Evolutionary conservation across 495 filamentous ascomycete genomes (phyloP).

Genomic region (Pseudomonodictys pantanalensis): DNA sequence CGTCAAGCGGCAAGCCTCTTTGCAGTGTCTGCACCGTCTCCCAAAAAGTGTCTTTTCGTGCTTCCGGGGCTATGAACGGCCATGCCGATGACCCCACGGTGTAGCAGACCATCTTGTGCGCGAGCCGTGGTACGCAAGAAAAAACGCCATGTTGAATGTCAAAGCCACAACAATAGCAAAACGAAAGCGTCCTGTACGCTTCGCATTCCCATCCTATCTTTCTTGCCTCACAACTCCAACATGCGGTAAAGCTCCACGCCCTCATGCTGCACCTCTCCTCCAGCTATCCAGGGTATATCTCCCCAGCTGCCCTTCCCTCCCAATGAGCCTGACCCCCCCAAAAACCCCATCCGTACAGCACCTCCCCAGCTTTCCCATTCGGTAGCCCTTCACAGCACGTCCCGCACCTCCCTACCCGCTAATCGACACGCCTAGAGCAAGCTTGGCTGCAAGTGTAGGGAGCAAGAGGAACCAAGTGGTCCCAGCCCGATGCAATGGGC

Average conservation of each 20-base stretch:
- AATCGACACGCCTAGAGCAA: background rate
- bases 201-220: background rate
- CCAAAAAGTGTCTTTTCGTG: no score
- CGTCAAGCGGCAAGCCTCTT: no score
- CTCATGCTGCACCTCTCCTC: background rate
- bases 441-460: no score
- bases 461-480: background rate
- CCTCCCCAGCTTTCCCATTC: background rate
- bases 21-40: no score
- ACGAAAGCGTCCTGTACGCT: background rate
- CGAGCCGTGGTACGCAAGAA: no score
- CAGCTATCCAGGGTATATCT: background rate
- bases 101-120: no score
- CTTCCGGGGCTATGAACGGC: no score
- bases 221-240: background rate
- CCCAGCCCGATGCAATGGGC: conserved; percentile 24
- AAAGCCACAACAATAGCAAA: background rate
- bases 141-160: no score
- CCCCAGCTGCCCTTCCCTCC: background rate
- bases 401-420: background rate
- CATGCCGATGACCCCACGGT: no score
- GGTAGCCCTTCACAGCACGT: background rate
- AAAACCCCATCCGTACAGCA: background rate
- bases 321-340: background rate
- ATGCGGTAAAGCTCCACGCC: conserved; percentile 7